These are phyloP conservation scores for Thraustochytrium striatum DNA, from an alignment of 352 stramenopile species.

Conservation along the genomic window DNA sequence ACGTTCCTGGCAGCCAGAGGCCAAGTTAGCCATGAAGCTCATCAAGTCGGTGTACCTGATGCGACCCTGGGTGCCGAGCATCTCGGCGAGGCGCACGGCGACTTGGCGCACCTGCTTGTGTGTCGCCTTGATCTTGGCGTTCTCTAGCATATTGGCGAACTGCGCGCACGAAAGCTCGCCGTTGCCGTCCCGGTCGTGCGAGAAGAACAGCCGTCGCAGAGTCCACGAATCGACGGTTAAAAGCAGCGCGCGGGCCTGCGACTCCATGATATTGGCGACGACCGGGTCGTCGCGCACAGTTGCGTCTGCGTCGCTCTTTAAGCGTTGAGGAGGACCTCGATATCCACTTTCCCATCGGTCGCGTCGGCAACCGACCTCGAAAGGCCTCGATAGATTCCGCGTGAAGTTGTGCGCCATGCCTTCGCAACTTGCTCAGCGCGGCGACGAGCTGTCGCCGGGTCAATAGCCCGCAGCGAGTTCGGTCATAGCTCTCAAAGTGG, in stretches of 20 bases:
- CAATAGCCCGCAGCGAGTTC: background rate
- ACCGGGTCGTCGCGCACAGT: background rate
- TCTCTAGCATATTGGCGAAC: conserved; percentile 34
- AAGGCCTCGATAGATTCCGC: too few relatives aligned
- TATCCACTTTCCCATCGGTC: too few relatives aligned
- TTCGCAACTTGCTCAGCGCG: background rate
- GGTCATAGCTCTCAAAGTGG: background rate
- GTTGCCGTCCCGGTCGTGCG: conserved; percentile 37
- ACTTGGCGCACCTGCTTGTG: background rate
- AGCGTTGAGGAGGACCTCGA: too few relatives aligned
- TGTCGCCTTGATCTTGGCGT: background rate
- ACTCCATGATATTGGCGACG: background rate
- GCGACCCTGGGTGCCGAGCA: background rate
- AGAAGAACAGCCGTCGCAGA: conserved; percentile 31
- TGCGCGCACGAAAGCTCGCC: background rate
- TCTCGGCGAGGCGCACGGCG: background rate
- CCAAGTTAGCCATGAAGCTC: background rate
- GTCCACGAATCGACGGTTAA: conserved; percentile 26
- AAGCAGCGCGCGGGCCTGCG: background rate
- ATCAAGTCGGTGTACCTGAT: conserved; percentile 21
- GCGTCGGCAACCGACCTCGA: too few relatives aligned
- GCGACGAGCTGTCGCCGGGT: background rate
- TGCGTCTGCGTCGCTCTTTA: too few relatives aligned
- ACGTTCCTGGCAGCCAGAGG: too few relatives aligned
- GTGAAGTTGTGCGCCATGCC: too few relatives aligned